Base-by-base conservation (phyloP, 1,284 basidiomycete species). In the Cronartium quercuum region DNA sequence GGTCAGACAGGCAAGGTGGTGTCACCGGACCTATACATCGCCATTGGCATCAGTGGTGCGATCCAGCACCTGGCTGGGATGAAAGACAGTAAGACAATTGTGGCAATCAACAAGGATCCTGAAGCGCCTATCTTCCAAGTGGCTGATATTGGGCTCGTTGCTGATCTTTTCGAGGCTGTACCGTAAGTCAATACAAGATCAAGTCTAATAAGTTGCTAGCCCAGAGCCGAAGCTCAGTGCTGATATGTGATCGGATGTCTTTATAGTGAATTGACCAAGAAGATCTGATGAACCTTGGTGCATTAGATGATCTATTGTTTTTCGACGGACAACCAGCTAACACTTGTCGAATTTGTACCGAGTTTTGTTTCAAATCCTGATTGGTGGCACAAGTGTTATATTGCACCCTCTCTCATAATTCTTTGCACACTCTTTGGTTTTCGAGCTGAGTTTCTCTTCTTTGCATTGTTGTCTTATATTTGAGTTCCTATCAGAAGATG, bases 121-220 rank as follows among this genome's bases (percentile, higher is more conserved):
- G 95, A 99, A 81, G 96, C 96, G 18, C 96, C 96, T 5, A 99
- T 99, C 81, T 98, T 98, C 88, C 95, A 98, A 84, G 90, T 99
- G 0, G 96, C 96, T 44, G 96, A 99, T 82, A 87, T 91, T 21
- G 96, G 96, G 5, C 87, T 98, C 29, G 94, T 98, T 3, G 95
- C 82, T 3, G 82, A 83, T 78, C 74, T 81, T 29, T 80, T 80
- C 76, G 80, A 82, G 58, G 81, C 81, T 15, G 81, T 82, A 18
- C 81, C 81, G n/a, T 80, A 81, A 78, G 76, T 81, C n/a, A 77
- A 18, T 51, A 18, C 60, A 35, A 35, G 21, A 38, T 2, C 44
- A 65, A 15, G 9, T 21, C 57, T 9, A 21, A 35, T 35, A 60
- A 12, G 10, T 21, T 21, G 7, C 34, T 9, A 35, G 34, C 10